Conservation (phyloP, 1,139 yeast genomes). For the Nakaseomyces delphensis region DNA sequence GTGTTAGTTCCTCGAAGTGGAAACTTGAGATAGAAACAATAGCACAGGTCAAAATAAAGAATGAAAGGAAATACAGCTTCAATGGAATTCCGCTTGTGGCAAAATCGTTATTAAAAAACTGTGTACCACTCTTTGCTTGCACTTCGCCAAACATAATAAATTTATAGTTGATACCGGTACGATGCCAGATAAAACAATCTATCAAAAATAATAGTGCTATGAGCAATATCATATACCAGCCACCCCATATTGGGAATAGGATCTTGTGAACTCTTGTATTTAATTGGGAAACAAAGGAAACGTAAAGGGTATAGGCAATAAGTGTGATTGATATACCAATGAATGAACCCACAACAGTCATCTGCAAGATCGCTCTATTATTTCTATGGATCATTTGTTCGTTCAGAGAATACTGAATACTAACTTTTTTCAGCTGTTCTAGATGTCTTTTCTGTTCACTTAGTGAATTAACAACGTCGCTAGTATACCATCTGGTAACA, state of each 20-base stretch:
- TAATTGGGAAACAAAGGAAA: conserved; percentile 28
- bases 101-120: conserved; percentile 31
- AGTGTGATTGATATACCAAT: conserved; percentile 65
- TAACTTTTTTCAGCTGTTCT: conserved; percentile 26
- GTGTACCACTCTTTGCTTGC: conserved; percentile 51
- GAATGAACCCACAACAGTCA: conserved; percentile 54
- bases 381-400: conserved; percentile 31
- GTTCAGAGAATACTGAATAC: conserved; percentile 28
- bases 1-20: conserved; percentile 65
- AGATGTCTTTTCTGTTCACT: conserved; percentile 29
- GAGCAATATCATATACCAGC: conserved; percentile 60
- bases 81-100: conserved; percentile 31
- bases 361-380: conserved; percentile 30
- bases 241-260: conserved; percentile 85
- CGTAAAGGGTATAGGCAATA: conserved; percentile 30
- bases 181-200: conserved; percentile 65
- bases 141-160: conserved; percentile 75
- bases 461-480: conserved; percentile 41
- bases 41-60: conserved; percentile 48
- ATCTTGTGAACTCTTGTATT: conserved; percentile 38
- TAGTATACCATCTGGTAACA: conserved; percentile 64
- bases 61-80: conserved; percentile 47
- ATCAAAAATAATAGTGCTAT: conserved; percentile 56
- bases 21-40: conserved; percentile 71
- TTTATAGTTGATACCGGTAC: conserved; percentile 72